Base-by-base conservation (phyloP, 352 stramenopile species). In the Globisporangium viniferum region DNA sequence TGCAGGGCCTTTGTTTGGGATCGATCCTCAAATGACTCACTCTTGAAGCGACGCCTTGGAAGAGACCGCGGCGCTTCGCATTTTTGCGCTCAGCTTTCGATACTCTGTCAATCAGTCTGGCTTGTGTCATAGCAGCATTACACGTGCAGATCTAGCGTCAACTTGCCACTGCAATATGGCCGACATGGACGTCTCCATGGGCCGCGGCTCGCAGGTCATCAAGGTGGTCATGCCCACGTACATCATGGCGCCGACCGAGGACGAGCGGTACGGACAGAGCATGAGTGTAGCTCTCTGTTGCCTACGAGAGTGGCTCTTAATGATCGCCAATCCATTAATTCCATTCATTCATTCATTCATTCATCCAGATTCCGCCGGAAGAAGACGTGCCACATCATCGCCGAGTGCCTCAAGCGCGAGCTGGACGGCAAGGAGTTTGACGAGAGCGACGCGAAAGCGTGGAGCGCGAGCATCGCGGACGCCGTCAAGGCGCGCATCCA, bases 151-250 rank as follows among this genome's bases (percentile, higher is more conserved):
- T n/a, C 44, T 22, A 33, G 44, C 18, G 36, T 36, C 10, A 22
- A 22, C 44, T n/a, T 22, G 44, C 41, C 12, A 7, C 4, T 27
- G 24, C 7, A 54, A 3, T 9, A 92, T 92, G 83, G 71, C 72
- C n/a, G 85, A 92, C 57, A 61, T 61, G 27, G 86, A 92, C 39
- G 61, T 62, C 44, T 54, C 81, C 2, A 35, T 63, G 1, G 75
- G 77, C 33, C 74, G 79, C 65, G 77, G 59, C 56, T 79, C 72
- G 67, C 82, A 91, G 71, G 73, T 94, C 67, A 92, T 94, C 72
- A 89, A 91, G 61, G 81, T 94, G 51, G 82, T 91, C 54, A 79
- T 93, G 81, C 86, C 86, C 49, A 94, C 86, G 36, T 94, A 89
- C 74, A 89, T 94, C 71, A 94, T 94, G 86, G 81, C 77, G 1